These are phyloP conservation scores for Amborella trichopoda DNA, from an alignment of 164 flowering plant species.

Conservation along the genomic window DNA sequence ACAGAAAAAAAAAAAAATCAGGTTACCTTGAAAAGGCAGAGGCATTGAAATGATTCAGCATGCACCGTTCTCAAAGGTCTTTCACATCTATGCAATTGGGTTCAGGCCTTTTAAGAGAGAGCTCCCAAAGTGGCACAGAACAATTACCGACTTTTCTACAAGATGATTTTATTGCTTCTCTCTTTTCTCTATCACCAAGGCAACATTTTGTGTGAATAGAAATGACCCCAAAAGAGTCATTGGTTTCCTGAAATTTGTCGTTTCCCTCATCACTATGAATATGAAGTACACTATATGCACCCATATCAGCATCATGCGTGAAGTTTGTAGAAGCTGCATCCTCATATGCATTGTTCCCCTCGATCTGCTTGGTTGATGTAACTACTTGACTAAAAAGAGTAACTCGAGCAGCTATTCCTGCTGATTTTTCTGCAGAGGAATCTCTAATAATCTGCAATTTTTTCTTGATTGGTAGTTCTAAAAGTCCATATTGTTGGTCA, in stretches of 20 bases:
- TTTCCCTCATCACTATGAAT: slow-evolving; percentile 9
- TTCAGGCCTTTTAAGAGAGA: slow-evolving; percentile 23
- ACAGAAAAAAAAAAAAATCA: background rate
- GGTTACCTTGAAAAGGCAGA: slow-evolving; percentile 31
- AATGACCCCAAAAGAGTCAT: slow-evolving; percentile 22
- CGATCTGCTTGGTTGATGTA: slow-evolving; percentile 7
- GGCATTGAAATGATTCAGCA: slow-evolving; percentile 24
- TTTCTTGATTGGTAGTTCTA: too few species aligned
- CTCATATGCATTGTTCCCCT: background rate
- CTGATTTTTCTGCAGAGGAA: slow-evolving; percentile 14
- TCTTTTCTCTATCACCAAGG: background rate
- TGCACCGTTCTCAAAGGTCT: slow-evolving; percentile 16
- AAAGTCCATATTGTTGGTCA: too few species aligned
- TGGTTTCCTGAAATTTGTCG: slow-evolving; percentile 14
- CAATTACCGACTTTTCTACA: background rate
- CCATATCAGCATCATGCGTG: too few species aligned
- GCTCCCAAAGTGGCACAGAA: slow-evolving; percentile 21
- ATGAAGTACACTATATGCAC: slow-evolving; percentile 4
- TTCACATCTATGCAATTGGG: slow-evolving; percentile 8
- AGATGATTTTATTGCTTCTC: background rate
- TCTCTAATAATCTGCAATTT: background rate
- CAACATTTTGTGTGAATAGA: background rate
- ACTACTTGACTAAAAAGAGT: slow-evolving; percentile 8
- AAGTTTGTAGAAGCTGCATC: slow-evolving; percentile 1
- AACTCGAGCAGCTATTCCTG: slow-evolving; percentile 8